Base-by-base conservation (phyloP, 176 grass and related monocot genomes). In the Phoenix dactylifera region DNA sequence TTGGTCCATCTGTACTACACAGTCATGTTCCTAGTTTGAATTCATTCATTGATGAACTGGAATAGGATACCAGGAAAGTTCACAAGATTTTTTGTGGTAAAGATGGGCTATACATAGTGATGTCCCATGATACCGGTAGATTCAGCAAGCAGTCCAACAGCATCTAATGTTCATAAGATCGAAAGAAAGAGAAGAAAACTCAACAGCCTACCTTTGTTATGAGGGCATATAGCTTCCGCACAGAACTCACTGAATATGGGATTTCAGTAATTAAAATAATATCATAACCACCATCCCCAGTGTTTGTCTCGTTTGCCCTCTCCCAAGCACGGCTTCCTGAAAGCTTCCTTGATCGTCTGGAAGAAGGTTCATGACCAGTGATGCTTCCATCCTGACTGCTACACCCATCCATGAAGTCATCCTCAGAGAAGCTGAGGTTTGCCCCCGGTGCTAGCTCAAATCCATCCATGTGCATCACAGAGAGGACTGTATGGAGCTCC, bases 271-370 rank as follows among this genome's bases (percentile, higher is more conserved):
- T 92, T 50, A 97, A 69, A 68, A 97, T 90, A 22, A 88, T 56
- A 22, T 97, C 87, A n/a, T 91, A 97, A 50, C 87, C 92, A 6
- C 72, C 80, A 57, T 88, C 81, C 62, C 60, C 69, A 54, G 78
- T 75, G 25, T 85, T 81, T 0, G 51, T 70, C 59, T 97, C 87
- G 16, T 60, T 88, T 35, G 83, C 87, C 63, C 92, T 97, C 72
- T 88, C 92, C 72, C 92, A 97, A 55, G 87, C 78, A 5, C 86
- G 92, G 78, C 87, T 97, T 64, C 92, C 92, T 14, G 87, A 97
- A 58, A 97, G 85, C 66, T 97, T 97, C 71, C 84, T 82, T 12
- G 92, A 97, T 59, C 57, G 76, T 51, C 87, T 82, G 16, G 78
- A 74, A 18, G 29, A 66, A 78, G 70, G 64, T 57, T 87, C 87